Evolutionary conservation across 495 filamentous ascomycete species (phyloP).

Genomic region (Clohesyomyces aquaticus): DNA sequence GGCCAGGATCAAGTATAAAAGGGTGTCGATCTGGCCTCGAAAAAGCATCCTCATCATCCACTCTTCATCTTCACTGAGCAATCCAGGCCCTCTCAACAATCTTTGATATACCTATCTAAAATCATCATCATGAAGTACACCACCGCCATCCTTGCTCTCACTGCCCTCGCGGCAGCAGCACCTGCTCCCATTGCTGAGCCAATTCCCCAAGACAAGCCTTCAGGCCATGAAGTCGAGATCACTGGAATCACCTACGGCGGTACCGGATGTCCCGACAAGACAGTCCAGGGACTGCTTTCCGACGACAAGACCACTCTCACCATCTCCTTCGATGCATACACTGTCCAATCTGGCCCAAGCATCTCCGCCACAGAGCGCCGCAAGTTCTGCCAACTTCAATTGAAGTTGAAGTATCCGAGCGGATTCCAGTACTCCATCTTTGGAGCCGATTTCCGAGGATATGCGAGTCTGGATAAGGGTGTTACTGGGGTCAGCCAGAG

Average conservation of each 20-base stretch:
- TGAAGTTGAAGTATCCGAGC: slow-evolving; percentile 34
- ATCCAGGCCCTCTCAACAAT: slow-evolving; percentile 1
- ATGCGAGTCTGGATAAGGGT: slow-evolving; percentile 30
- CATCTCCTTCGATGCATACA: slow-evolving; percentile 34
- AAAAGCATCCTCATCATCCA: slow-evolving; percentile 18
- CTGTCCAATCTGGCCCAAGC: slow-evolving; percentile 35
- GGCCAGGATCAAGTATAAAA: slow-evolving; percentile 30
- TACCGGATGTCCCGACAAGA: slow-evolving; percentile 35
- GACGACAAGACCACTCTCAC: slow-evolving; percentile 34
- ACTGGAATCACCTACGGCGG: slow-evolving; percentile 23
- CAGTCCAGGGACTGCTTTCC: slow-evolving; percentile 33
- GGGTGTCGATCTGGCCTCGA: slow-evolving; percentile 7
- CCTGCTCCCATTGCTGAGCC: slow-evolving; percentile 12
- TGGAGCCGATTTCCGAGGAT: slow-evolving; percentile 29
- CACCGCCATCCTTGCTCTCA: slow-evolving; percentile 23
- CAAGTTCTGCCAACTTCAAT: slow-evolving; percentile 37
- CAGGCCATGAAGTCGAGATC: slow-evolving; percentile 35
- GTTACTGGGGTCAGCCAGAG: slow-evolving; percentile 22
- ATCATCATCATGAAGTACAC: slow-evolving; percentile 27
- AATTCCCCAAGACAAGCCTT: slow-evolving; percentile 22
- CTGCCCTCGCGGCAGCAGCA: slow-evolving; percentile 15
- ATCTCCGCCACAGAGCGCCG: slow-evolving; percentile 34
- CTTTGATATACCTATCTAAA: background rate
- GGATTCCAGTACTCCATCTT: slow-evolving; percentile 33
- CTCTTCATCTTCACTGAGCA: slow-evolving; percentile 4